Base-by-base conservation (phyloP, 768 basidiomycete species). In the Pleurotus eryngii region DNA sequence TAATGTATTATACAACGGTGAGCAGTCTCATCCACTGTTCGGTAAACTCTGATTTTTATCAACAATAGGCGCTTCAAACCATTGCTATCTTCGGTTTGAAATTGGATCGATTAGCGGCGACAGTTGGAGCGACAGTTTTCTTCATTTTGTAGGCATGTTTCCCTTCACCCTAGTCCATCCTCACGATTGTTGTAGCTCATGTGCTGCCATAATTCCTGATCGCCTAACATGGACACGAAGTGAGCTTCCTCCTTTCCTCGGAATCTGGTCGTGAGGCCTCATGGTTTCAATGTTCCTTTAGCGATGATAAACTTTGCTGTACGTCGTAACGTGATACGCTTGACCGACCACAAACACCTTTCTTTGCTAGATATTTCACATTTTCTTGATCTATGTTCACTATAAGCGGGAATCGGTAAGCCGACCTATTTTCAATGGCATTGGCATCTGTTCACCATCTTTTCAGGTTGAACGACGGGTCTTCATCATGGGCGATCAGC, bases 11-110 rank as follows among this genome's bases (percentile, higher is more conserved):
- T 67, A 72, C 76, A 17, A 76, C 75, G 56, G 77, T 78, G 26
- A 37, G 68, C 61, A 50, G 17, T 18, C 49, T 40, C 20, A 35
- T 35, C 11, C 7, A n/a, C 46, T 56, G 22, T 26, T 5, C 45
- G 37, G 35, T 46, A 22, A 30, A 49, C 12, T 39, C 63, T 14
- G 45, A 49, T 40, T n/a, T 18, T 18, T 4, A 26, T 30, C 26
- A 38, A 51, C 46, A 15, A 53, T 57, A 49, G 72, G 79, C 77
- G 3, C 67, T 87, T 5, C 85, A 85, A 71, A 86, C 85, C 1
- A 83, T 90, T 45, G 86, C 82, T 1, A 70, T 91, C 9, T 91
- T 91, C 61, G 88, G 88, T 18, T 67, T 91, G 56, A 82, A 83
- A 63, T 66, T 87, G 61, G 81, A 86, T 58, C 78, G 88, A 30